Evolutionary conservation across 108 stramenopile genomes (phyloP).

Genomic region (Stephanodiscus triporus): DNA sequence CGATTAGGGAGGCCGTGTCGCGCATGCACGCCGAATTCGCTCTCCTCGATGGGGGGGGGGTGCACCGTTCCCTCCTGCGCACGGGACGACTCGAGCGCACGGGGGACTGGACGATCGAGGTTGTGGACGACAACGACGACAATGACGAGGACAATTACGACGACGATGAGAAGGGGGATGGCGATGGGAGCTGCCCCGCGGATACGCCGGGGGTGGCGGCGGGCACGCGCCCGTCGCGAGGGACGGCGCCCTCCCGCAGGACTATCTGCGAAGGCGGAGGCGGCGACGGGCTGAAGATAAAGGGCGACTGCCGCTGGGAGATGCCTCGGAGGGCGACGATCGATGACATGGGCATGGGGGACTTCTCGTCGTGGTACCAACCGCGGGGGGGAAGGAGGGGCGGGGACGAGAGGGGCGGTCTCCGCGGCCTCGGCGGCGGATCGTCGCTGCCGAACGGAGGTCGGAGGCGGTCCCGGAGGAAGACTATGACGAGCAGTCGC

Average conservation of each 20-base stretch:
- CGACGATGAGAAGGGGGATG: not conserved
- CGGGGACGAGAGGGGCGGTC: not conserved
- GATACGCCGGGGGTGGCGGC: not conserved
- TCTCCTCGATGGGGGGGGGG: conserved; percentile 66
- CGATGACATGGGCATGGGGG: not conserved
- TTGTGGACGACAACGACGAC: conserved; percentile 1
- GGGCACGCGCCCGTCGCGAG: too few relatives aligned
- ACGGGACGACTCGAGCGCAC: conserved; percentile 38
- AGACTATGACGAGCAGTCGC: not conserved
- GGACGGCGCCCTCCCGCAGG: too few relatives aligned
- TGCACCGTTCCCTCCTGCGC: conserved; percentile 50
- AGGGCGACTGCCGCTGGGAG: not conserved
- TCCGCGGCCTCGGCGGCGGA: not conserved
- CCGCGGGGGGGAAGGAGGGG: not conserved
- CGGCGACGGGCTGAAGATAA: not conserved
- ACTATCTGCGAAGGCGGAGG: too few relatives aligned
- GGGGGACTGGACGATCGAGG: conserved; percentile 30
- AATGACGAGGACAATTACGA: not conserved
- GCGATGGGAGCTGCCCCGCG: not conserved
- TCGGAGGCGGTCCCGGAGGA: not conserved
- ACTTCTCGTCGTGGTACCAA: not conserved
- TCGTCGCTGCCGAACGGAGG: not conserved
- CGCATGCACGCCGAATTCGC: conserved; percentile 62
- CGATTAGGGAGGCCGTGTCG: conserved; percentile 55
- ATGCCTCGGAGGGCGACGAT: too few relatives aligned